Evolutionary conservation across 1,139 yeast species (phyloP).

Genomic region (Geotrichum cucujoidarum): DNA sequence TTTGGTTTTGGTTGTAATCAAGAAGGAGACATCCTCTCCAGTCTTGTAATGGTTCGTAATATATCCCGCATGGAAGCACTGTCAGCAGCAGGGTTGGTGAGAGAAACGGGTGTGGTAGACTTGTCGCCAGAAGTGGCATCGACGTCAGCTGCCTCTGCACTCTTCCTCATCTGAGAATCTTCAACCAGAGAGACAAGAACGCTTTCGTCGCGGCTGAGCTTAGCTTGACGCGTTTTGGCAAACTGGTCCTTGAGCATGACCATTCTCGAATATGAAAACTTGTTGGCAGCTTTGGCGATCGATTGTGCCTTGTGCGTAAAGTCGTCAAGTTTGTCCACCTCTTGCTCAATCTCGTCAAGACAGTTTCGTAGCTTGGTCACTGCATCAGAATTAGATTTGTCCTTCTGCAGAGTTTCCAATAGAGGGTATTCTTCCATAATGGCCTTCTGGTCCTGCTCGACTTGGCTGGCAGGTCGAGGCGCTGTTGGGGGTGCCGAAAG

Average conservation of each 20-base stretch:
- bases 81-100: background rate
- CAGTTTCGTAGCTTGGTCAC: conserved; percentile 3
- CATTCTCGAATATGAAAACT: conserved; percentile 12
- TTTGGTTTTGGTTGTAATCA: background rate
- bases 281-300: conserved; percentile 6
- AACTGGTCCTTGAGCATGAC: background rate
- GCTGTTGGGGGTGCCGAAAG: background rate
- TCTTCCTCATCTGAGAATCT: conserved; percentile 8
- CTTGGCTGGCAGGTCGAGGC: background rate
- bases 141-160: background rate
- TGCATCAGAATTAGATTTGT: background rate
- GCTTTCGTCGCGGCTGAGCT: conserved; percentile 6
- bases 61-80: conserved; percentile 12
- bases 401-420: conserved; percentile 1
- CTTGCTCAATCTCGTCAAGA: conserved; percentile 10
- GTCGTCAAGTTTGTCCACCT: conserved; percentile 14
- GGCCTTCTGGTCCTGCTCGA: background rate
- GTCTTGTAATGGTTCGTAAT: conserved; percentile 18
- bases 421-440: conserved; percentile 8
- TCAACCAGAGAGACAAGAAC: conserved; percentile 6
- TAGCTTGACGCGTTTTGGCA: background rate
- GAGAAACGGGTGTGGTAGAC: too few relatives aligned
- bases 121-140: background rate
- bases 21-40: conserved; percentile 12
- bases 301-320: conserved; percentile 13